Evolutionary conservation across 495 filamentous ascomycete genomes (phyloP), one percentile per base, ranked within the genome.

Genomic region (Schizothecium vesticola): DNA sequence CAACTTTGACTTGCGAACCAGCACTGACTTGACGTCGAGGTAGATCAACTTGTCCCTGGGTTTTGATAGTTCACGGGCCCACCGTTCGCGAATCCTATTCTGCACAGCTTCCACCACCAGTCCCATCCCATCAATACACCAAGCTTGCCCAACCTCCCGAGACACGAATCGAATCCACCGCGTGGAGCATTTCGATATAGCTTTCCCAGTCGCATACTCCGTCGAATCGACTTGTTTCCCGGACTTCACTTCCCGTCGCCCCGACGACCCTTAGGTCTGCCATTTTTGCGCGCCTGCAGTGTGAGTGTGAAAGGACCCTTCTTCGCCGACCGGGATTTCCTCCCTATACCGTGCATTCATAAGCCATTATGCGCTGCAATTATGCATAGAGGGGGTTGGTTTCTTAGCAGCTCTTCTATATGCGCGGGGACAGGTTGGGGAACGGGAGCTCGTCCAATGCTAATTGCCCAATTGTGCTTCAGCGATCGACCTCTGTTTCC

Each of bases 381-480:
- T 71, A 69, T 59, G 68, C 68, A 64, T 51, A 9, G 24, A 62
- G 59, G 59, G 51, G 68, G 59, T 29, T 26, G 33, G 29, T n/a
- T 43, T 64, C 63, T 69, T 72, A 71, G 56, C 16, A 61, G 55
- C 16, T 61, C 70, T 72, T 66, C 70, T 74, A 74, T 62, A 57
- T 62, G 25, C 56, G 43, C 19, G 43, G 25, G n/a, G 36, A 56
- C 4, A 6, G 57, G 10, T 21, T 24, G 56, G 23, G 56, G n/a
- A 56, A 57, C 6, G 56, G 33, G 63, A 61, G 9, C 23, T 21
- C 51, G 31, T 36, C 63, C 16, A 31, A 43, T 63, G 29, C 68
- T 68, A 21, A 68, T 69, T 72, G 62, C 25, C 64, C 66, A 68
- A 70, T 70, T 56, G 63, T 24, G 8, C 21, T 25, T 8, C 22